Conservation (phyloP, 805 yeast genomes). For the Yarrowia sp. region DNA sequence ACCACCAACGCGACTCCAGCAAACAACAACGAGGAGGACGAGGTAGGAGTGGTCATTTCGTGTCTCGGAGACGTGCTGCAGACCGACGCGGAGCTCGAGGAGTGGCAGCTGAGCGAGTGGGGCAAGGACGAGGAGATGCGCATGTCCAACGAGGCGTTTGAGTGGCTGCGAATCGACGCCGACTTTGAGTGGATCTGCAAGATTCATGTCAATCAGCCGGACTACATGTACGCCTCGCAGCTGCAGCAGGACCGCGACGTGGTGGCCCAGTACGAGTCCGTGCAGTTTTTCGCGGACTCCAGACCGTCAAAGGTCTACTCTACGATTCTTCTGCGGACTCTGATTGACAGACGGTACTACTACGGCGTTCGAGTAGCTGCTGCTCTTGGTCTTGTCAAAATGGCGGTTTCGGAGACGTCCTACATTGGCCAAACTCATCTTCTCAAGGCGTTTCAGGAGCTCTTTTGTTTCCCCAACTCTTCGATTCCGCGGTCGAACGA, state of each 20-base stretch:
- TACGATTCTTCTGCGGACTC: constrained; percentile 76
- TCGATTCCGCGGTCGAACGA: constrained; percentile 80
- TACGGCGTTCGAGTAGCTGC: constrained; percentile 91
- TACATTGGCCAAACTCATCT: constrained; percentile 78
- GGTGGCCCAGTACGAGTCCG: constrained; percentile 90
- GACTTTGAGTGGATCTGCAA: constrained; percentile 96
- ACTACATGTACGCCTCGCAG: constrained; percentile 93
- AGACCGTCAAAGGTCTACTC: constrained; percentile 72
- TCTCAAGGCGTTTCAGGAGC: constrained; percentile 67
- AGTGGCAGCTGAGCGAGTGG: constrained; percentile 80
- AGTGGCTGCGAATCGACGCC: constrained; percentile 97
- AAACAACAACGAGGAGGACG: constrained; percentile 50
- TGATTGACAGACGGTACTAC: constrained; percentile 83
- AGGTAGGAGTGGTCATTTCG: constrained; percentile 54
- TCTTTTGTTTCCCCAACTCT: constrained; percentile 75
- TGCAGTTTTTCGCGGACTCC: constrained; percentile 70
- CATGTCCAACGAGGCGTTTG: constrained; percentile 84
- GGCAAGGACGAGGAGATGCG: constrained; percentile 70
- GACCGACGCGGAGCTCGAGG: constrained; percentile 62
- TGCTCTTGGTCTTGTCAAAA: constrained; percentile 74
- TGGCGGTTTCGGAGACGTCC: constrained; percentile 65
- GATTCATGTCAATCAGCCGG: constrained; percentile 83
- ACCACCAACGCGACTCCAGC: constrained; percentile 39
- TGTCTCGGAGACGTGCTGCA: constrained; percentile 82
- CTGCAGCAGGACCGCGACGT: constrained; percentile 94